Evolutionary conservation across 164 flowering plant genomes (phyloP), one percentile per base, ranked within the genome.

Genomic region (Annona cherimola): DNA sequence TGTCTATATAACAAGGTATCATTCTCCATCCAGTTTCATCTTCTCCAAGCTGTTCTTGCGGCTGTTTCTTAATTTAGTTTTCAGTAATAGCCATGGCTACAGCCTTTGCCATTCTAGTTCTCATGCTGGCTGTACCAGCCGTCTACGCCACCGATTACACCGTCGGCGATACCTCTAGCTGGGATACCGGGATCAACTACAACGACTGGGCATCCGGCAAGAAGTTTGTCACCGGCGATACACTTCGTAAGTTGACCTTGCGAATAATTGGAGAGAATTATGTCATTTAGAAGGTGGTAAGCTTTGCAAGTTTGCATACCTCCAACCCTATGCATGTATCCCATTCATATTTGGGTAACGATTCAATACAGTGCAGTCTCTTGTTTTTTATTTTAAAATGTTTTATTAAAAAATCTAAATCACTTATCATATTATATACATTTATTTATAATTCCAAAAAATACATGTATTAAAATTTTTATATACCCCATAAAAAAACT

Each of bases 151-250:
- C 42, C 0, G 41, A 75, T 16, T 63, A 70, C 60, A 46, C 39
- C 2, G 91, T 90, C 2, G 95, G 95, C 0, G 97, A 81, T 43
- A 80, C 4, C 42, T 61, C 83, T 1, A 94, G 91, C 19, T 92
- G 97, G 97, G 84, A 80, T 71, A 79, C 81, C 11, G 84, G 88
- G 72, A 75, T 82, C 1, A 74, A 89, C 68, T 85, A 90, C 45
- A 80, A 70, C 65, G 19, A 78, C 20, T 92, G 97, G 97, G 16
- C 70, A 0, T 19, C 44, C 0, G 81, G 45, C 68, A 86, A 88
- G 78, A 80, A 20, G 18, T 88, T 88, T 66, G 1, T 1, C 1
- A 84, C 82, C 18, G 97, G 95, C 0, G 97, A 91, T 50, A 80
- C 70, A 46, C 83, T 91, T 1, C 1, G 97, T 89, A 81, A 81